Base-by-base conservation (phyloP, 176 grass and related monocot genomes). In the Musa beccarii region DNA sequence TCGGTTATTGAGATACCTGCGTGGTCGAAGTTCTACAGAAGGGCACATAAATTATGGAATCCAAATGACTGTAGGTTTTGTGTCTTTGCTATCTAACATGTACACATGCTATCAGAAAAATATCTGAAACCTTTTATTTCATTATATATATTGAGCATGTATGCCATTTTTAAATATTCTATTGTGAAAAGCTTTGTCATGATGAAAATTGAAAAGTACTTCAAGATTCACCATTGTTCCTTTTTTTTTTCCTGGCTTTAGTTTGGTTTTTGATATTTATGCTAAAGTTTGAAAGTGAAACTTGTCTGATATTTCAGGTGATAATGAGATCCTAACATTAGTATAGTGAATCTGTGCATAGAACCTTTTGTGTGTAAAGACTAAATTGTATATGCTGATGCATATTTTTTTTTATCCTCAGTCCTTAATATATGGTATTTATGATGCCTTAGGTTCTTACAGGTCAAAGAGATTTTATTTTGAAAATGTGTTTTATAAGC, bases 41-140 rank as follows among this genome's bases (percentile, higher is more conserved):
- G 94, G 94, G 24, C 94, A 97, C 81, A 84, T 97, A 79, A 90
- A 93, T 87, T 97, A 93, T 87, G 94, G 94, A 69, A 86, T 93
- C 69, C 94, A 97, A 84, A 97, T 97, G 88, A 82, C 88, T 29
- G 90, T 97, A 83, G 87, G 89, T 89, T 77, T 82, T 26, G 0
- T 65, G 26, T 67, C 68, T 77, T 53, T 53, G 1, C 17, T 63
- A n/a, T 72, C n/a, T 72, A 72, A 53, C 9, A 34, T 16, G 34
- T 26, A 68, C 8, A 10, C 57, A 51, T 17, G 14, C 49, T 51
- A 3, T 51, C 17, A 51, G n/a, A 51, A 34, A 66, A 29, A 8
- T 70, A 16, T 13, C 17, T n/a, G 11, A 20, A n/a, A 10, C 17
- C 3, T 49, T 9, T 49, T 8, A 8, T 51, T 8, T 34, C 21